Base-by-base conservation (phyloP, 495 filamentous ascomycete species). In the Hyaloscypha variabilis region DNA sequence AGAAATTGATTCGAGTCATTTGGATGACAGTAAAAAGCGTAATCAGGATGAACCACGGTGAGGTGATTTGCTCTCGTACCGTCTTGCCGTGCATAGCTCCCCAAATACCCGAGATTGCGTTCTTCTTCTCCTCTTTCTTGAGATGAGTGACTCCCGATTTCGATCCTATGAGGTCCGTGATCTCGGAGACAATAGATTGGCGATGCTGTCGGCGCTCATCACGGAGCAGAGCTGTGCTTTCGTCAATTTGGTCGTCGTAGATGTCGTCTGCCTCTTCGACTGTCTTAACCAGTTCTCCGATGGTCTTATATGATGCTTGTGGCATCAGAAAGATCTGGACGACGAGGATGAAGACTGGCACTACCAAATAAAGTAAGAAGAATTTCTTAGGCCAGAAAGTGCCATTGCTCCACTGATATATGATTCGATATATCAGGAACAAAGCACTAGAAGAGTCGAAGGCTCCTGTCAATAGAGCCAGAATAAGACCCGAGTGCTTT, bases 1-100 rank as follows among this genome's bases (percentile, higher is more conserved):
- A 99, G 82, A 93, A 99, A 78, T 98, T 98, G 75, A 97, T 97
- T 21, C 94, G 87, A 0, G 90, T 91, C 94, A 96, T 97, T 75
- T 95, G 92, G 23, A 96, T 76, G 25, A 95, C 83, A 0, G 95
- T 97, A 77, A 97, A 97, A 2, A 91, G 70, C 8, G 91, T 88
- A 66, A 97, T 93, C 29, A 97, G 80, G 26, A 91, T 77, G 70
- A 97, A 99, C 94, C 94, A 99, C 2, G 89, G 90, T 2, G 88
- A 88, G 31, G 73, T 76, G 72, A 99, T 91, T 77, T 99, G 95
- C 58, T 89, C 76, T 17, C 80, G 67, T 0, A 92, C 91, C 5
- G 89, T 84, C 52, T 79, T 80, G 23, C 88, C 88, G 75, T 99
- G 95, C 76, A 97, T 85, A 21, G 89, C 90, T 28, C 95, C 95